Evolutionary conservation across 1,139 yeast genomes (phyloP).

Genomic region (Protomyces arabidopsidicola): DNA sequence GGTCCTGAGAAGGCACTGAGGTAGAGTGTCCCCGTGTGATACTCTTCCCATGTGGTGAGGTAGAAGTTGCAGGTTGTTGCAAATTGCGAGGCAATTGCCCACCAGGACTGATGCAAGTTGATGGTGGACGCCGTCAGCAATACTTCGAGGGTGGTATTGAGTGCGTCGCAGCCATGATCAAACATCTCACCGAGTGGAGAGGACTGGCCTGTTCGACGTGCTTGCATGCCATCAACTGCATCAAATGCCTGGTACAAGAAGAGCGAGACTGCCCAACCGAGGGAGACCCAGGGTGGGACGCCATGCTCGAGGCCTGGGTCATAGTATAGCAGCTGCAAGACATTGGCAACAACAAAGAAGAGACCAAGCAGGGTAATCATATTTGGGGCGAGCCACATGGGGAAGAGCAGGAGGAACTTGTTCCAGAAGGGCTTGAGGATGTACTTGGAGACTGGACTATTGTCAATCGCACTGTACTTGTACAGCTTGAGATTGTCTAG

Average conservation of each 20-base stretch:
- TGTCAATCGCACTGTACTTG: conserved; percentile 45
- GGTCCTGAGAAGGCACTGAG: conserved; percentile 71
- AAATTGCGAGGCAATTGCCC: conserved; percentile 26
- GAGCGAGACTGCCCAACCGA: conserved; percentile 61
- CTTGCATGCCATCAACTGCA: conserved; percentile 73
- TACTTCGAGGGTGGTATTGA: conserved; percentile 49
- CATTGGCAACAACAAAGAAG: conserved; percentile 53
- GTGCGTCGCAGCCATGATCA: conserved; percentile 70
- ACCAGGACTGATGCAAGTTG: conserved; percentile 22
- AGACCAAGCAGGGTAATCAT: conserved; percentile 66
- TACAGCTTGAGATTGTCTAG: conserved; percentile 26
- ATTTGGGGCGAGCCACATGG: conserved; percentile 61
- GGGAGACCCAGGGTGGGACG: conserved; percentile 65
- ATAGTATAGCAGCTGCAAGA: conserved; percentile 52
- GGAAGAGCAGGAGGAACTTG: conserved; percentile 60
- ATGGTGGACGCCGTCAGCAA: conserved; percentile 25
- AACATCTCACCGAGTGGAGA: conserved; percentile 78
- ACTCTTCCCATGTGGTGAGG: conserved; percentile 62
- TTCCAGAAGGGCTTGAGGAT: conserved; percentile 70
- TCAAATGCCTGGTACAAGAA: conserved; percentile 79
- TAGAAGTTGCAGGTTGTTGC: conserved; percentile 27
- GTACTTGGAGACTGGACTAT: conserved; percentile 59
- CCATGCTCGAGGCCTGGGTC: conserved; percentile 54
- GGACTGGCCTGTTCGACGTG: conserved; percentile 63
- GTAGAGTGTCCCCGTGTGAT: conserved; percentile 58